A percentile compares a stretch with the other conserved stretches of the same genome.
Conservation (phyloP, 108 stramenopile genomes). For the Epipyxis sp. region DNA sequence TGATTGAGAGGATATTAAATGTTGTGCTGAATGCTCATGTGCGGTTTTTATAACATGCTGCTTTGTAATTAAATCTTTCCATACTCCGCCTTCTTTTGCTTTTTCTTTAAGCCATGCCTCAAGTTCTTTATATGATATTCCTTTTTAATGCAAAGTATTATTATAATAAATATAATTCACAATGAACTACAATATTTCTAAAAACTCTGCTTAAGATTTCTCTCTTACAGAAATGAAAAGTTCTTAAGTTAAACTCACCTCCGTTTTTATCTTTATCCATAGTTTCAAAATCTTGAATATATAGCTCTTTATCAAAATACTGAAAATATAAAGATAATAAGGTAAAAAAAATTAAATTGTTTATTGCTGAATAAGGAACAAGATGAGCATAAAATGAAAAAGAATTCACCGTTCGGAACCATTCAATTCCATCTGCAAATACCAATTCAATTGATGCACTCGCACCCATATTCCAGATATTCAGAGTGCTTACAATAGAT, state of each 20-base stretch:
- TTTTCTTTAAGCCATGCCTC: neutral
- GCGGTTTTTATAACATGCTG: too few relatives aligned
- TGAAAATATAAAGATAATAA: neutral
- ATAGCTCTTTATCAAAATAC: neutral
- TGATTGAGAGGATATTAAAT: too few relatives aligned
- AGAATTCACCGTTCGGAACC: neutral
- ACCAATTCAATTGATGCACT: neutral
- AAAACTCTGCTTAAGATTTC: too few relatives aligned
- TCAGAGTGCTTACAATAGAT: too few relatives aligned
- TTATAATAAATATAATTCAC: neutral
- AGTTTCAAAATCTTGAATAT: neutral
- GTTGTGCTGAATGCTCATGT: too few relatives aligned
- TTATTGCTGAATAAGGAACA: too few relatives aligned
- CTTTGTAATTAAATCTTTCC: too few relatives aligned
- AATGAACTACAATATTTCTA: too few relatives aligned
- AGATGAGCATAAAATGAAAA: too few relatives aligned
- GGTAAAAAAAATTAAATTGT: too few relatives aligned
- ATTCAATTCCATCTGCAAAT: neutral
- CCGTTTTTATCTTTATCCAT: neutral
- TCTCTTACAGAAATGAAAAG: neutral
- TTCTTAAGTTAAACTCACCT: neutral
- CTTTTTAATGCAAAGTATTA: neutral
- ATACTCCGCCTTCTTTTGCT: too few relatives aligned
- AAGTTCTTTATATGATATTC: neutral
- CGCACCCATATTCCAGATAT: neutral